Evolutionary conservation across 2,329 filamentous ascomycete genomes (phyloP), one percentile per base, ranked within the genome.

Genomic region (Fonsecaea monophora): DNA sequence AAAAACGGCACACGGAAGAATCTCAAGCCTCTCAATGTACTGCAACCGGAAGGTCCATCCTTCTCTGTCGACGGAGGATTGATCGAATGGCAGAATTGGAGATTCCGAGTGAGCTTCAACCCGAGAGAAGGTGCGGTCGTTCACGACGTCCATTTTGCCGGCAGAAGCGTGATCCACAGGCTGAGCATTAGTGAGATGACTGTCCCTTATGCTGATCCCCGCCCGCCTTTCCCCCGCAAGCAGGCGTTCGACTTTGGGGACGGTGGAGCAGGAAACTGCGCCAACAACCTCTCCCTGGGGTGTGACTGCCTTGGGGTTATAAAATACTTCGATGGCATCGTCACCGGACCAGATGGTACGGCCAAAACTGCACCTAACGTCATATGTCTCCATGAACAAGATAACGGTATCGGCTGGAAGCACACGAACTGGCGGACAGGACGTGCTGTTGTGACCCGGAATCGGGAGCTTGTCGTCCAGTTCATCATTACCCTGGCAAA

Each of bases 211-310:
- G 88, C 82, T 2, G 89, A 91, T 71, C 87, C 87, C 0, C 84
- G 89, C 1, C 79, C 83, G 0, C 89, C 89, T 0, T 91, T 86
- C 74, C 87, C 89, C 60, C 84, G 89, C 50, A 92, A 92, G 75
- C 86, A 89, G 61, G 89, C 89, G 0, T 91, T 92, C 72, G 89
- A 92, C 71, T 86, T 92, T 67, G 90, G 90, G 7, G 89, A 92
- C 66, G 87, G 85, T 9, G 89, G 89, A 4, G 86, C 87, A 30
- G 90, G 90, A 1, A 83, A 86, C 57, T 86, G 84, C 56, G 87
- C 88, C 15, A 92, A 92, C 74, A 90, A 90, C 69, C 81, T 92
- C 1, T 81, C 82, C 15, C 81, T 91, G 2, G 89, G 89, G 15
- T 91, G 89, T 66, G 89, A 91, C 73, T 89, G 89, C 73, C 81